Evolutionary conservation across 2,329 filamentous ascomycete genomes (phyloP), one percentile per base, ranked within the genome.

Genomic region (Mollisia scopiformis): DNA sequence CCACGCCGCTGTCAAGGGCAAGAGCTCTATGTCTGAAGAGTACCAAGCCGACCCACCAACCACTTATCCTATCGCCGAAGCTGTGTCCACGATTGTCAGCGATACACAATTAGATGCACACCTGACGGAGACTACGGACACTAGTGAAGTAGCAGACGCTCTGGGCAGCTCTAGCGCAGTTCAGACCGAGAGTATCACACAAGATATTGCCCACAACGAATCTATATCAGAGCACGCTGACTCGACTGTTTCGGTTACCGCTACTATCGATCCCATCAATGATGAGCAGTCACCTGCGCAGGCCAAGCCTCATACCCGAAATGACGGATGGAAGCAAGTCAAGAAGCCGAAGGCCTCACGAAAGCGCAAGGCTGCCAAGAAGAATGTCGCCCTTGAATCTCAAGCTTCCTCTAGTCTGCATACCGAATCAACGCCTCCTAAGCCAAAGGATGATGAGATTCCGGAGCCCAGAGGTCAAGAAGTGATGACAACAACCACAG

Each of bases 1-100:
- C 59, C 67, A 69, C 64, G 69, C 70, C 31, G 74, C 73, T 25
- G 71, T 75, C 49, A 74, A 73, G 68, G 68, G 67, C 55, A 73
- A 73, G 62, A 63, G 69, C 39, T 67, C 70, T n/a, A n/a, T n/a
- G n/a, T n/a, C n/a, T n/a, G n/a, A n/a, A n/a, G n/a, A n/a, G n/a
- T n/a, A n/a, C n/a, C n/a, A n/a, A n/a, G n/a, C n/a, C n/a, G n/a
- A n/a, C n/a, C n/a, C 7, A 21, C 10, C 13, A 8, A 19, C 6
- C 11, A 10, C n/a, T 21, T 21, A 1, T 21, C 10, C 39, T 11
- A 8, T 21, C 16, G 39, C 21, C 23, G 39, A 43, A 23, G n/a
- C n/a, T 43, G 39, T 11, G 16, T 8, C n/a, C n/a, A 21, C 21
- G 39, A 11, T 21, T 19, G 13, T 21, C 8, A 6, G 6, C n/a